Evolutionary conservation across 805 yeast genomes (phyloP).

Genomic region (Candida succiphila): DNA sequence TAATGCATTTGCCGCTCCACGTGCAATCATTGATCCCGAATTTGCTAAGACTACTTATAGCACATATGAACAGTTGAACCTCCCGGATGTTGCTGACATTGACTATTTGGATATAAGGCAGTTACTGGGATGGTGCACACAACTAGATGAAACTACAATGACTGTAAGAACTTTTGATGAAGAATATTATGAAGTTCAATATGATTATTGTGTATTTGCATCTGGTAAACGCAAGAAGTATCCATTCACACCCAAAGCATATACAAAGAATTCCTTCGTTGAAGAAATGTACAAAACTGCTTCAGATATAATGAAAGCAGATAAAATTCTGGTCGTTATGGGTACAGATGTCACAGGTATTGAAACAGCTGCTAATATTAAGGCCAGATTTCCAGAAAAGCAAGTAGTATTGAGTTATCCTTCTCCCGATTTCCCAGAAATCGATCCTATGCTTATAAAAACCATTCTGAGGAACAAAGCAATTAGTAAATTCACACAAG

Average conservation of each 20-base stretch:
- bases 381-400: conserved; percentile 24
- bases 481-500: background rate
- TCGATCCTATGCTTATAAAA: conserved; percentile 1
- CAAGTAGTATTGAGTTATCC: conserved; percentile 29
- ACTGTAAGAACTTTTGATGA: background rate
- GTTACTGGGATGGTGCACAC: conserved; percentile 9
- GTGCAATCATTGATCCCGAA: conserved; percentile 25
- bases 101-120: conserved; percentile 2
- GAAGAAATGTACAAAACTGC: conserved; percentile 30
- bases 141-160: background rate
- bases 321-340: conserved; percentile 25
- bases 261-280: conserved; percentile 26
- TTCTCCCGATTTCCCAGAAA: conserved; percentile 22
- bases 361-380: conserved; percentile 38
- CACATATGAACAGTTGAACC: conserved; percentile 12
- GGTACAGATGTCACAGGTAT: conserved; percentile 44
- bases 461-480: background rate
- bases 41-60: conserved; percentile 25
- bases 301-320: conserved; percentile 21
- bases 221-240: conserved; percentile 39
- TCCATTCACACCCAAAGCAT: conserved; percentile 44
- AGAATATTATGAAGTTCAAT: conserved; percentile 14
- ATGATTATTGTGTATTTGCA: conserved; percentile 37
- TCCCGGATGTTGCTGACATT: conserved; percentile 1
- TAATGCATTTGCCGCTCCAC: conserved; percentile 29